Conservation (phyloP, 2,329 filamentous ascomycete species). For the Madurella mycetomatis region DNA sequence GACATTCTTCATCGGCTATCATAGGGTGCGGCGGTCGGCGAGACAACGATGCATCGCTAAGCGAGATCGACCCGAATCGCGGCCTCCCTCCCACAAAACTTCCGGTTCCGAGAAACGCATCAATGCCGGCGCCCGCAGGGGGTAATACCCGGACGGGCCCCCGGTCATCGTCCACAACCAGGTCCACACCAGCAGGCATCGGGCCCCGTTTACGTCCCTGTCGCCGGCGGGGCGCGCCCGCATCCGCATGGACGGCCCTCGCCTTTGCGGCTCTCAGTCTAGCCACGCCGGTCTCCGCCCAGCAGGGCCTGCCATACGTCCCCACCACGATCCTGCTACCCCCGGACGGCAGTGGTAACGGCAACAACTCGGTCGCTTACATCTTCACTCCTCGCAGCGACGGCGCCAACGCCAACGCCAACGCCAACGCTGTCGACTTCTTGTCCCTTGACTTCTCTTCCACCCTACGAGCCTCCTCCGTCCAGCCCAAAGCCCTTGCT, state of each 20-base stretch:
- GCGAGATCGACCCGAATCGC: slow-evolving; percentile 4
- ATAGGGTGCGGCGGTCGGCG: neutral
- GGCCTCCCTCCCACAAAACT: neutral
- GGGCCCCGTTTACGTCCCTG: neutral
- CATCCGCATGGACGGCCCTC: slow-evolving; percentile 12
- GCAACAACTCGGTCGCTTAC: slow-evolving; percentile 55
- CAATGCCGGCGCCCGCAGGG: slow-evolving; percentile 2
- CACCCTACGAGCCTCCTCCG: slow-evolving; percentile 45
- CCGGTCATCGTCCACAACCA: neutral
- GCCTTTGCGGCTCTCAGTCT: neutral
- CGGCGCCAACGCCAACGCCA: slow-evolving; percentile 31
- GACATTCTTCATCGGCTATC: neutral
- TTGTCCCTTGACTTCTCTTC: slow-evolving; percentile 62
- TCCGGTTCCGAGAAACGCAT: neutral
- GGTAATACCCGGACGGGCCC: neutral
- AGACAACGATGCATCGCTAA: slow-evolving; percentile 7
- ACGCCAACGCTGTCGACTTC: slow-evolving; percentile 44
- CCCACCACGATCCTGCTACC: slow-evolving; percentile 68
- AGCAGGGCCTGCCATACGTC: slow-evolving; percentile 62
- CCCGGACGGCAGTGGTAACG: slow-evolving; percentile 37
- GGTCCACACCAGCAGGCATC: neutral
- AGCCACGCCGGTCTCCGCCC: neutral
- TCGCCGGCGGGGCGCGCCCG: slow-evolving; percentile 17
- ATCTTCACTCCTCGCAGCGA: slow-evolving; percentile 57
- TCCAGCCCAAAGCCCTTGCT: slow-evolving; percentile 47